A percentile compares a stretch with the other conserved stretches of the same genome.
Conservation (phyloP, 495 filamentous ascomycete species). For the Amorphotheca resinae region DNA sequence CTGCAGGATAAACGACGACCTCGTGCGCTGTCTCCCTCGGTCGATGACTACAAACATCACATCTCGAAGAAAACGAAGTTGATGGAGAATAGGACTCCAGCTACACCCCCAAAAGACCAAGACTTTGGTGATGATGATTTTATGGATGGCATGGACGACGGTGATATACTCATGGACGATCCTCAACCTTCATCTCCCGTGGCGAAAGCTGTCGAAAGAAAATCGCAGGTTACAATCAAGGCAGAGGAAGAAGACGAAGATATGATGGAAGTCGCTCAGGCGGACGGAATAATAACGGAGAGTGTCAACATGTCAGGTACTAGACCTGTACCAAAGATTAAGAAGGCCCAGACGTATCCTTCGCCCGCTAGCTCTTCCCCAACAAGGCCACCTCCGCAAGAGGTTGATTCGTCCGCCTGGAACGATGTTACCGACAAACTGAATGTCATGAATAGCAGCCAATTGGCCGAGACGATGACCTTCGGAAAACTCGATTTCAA, state of each 20-base stretch:
- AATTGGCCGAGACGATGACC: conserved; percentile 44
- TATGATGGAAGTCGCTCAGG: conserved; percentile 73
- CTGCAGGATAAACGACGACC: conserved; percentile 63
- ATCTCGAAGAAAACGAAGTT: conserved; percentile 38
- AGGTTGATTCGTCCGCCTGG: conserved; percentile 75
- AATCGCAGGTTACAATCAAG: conserved; percentile 45
- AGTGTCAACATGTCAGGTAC: conserved; percentile 82
- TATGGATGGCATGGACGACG: conserved; percentile 33
- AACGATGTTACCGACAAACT: conserved; percentile 76
- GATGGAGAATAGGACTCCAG: conserved; percentile 25
- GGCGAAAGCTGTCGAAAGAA: conserved; percentile 66
- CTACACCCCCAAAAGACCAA: conserved; percentile 34
- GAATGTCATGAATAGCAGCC: conserved; percentile 61
- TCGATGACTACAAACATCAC: conserved; percentile 32
- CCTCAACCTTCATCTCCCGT: conserved; percentile 77
- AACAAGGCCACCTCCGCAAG: conserved; percentile 39
- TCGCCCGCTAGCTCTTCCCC: conserved; percentile 70
- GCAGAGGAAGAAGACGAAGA: conserved; percentile 57
- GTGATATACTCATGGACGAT: conserved; percentile 77
- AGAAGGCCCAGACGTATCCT: conserved; percentile 49
- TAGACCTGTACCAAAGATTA: conserved; percentile 63
- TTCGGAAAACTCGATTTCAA: conserved; percentile 71
- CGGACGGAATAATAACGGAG: conserved; percentile 48
- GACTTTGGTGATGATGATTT: conserved; percentile 36
- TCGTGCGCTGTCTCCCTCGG: conserved; percentile 65